Percentiles rank a stretch among this genome's conserved stretches.
Conservation (phyloP, 805 yeast genomes). For the Candida dendrica region DNA sequence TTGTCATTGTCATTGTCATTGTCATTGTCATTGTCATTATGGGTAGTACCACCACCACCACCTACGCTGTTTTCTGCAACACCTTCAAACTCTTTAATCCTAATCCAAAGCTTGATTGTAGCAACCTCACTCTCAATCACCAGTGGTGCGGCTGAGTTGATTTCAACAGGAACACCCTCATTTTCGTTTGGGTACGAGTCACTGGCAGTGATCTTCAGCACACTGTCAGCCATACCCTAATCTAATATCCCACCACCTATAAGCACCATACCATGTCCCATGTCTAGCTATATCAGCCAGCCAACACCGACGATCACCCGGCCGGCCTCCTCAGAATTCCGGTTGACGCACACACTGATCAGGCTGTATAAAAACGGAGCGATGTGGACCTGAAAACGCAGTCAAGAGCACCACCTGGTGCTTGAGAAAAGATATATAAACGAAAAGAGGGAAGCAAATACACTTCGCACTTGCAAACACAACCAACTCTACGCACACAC, state of each 20-base stretch:
- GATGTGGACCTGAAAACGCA: background rate
- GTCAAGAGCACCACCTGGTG: background rate
- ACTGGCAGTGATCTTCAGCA: constrained; percentile 8
- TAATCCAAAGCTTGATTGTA: constrained; percentile 29
- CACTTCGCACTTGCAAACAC: too few species aligned
- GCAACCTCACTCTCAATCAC: constrained; percentile 33
- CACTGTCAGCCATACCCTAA: too few species aligned
- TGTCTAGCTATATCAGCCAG: too few species aligned
- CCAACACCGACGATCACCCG: too few species aligned
- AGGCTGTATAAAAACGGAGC: background rate
- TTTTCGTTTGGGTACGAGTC: constrained; percentile 2
- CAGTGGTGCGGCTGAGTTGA: constrained; percentile 34
- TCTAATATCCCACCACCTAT: too few species aligned
- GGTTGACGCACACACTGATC: too few species aligned
- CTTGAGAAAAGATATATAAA: background rate
- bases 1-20: too few species aligned
- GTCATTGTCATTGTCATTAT: too few species aligned
- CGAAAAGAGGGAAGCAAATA: too few species aligned
- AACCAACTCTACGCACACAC: background rate
- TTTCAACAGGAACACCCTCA: constrained; percentile 28
- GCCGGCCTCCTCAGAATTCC: too few species aligned
- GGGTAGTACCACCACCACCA: constrained; percentile 23
- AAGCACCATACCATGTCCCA: too few species aligned
- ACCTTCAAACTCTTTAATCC: constrained; percentile 42
- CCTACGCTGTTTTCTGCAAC: constrained; percentile 9